Base-by-base conservation (phyloP, 345 rosid species). In the Camelina laxa region DNA sequence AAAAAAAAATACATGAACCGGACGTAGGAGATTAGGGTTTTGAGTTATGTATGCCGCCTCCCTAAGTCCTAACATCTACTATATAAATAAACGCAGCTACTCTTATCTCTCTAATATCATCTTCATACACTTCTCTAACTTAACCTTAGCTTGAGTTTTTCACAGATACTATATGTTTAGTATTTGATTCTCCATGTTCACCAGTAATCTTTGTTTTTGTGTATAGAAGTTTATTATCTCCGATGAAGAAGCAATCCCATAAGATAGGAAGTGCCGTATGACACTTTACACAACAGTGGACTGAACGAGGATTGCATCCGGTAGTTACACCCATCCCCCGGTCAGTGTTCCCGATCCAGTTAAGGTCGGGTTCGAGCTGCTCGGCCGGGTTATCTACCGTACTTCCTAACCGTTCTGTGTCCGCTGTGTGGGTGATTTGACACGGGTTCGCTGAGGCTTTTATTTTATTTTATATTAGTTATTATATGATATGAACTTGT, bases 221-320 rank as follows among this genome's bases (percentile, higher is more conserved):
- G 30, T 27, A 0, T 36, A 0, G 16, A 47, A 21, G 19, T 0
- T 6, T n/a, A 48, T 6, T n/a, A 48, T 48, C 20, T 79, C 83
- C 78, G 9, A 57, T 83, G 85, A 85, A 75, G 85, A 83, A 83
- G 79, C 57, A 54, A 2, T 72, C 87, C 89, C 87, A 53, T 9
- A 48, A 63, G 83, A 86, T 86, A 86, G 88, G 88, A 82, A 86
- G 90, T 84, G 90, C 86, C 84, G 90, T 86, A 84, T 86, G 90
- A 84, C 90, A 81, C 86, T 81, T 67, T 69, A 79, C 74, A 13
- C 80, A 77, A 65, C 79, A 65, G 79, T 74, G 75, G 79, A 72
- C 59, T 22, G 49, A 39, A 57, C 58, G 7, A 62, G 41, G 73
- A 60, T 65, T 65, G 76, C 67, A n/a, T 16, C 58, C 56, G 63